Conservation (phyloP, 2,329 filamentous ascomycete genomes). For the Fusarium humuli region DNA sequence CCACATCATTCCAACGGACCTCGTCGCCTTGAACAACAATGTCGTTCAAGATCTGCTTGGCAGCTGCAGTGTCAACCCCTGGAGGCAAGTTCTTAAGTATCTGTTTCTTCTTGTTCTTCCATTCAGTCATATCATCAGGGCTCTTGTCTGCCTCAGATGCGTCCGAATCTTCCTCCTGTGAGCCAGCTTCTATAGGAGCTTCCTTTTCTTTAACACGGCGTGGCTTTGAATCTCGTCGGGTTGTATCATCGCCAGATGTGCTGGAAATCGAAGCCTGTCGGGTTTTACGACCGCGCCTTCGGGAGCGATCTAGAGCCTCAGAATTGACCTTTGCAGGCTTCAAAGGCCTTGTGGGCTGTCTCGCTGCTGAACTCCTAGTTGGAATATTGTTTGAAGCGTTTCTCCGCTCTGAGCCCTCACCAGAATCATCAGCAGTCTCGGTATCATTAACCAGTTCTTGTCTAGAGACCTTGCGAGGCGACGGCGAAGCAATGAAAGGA, state of each 20-base stretch:
- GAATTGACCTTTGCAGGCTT: slow-evolving; percentile 28
- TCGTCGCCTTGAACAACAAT: slow-evolving; percentile 95
- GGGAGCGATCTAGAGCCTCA: slow-evolving; percentile 33
- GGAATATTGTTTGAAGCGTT: slow-evolving; percentile 26
- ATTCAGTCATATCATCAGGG: slow-evolving; percentile 59
- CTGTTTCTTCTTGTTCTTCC: slow-evolving; percentile 70
- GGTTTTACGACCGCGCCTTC: slow-evolving; percentile 36
- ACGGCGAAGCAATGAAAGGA: slow-evolving; percentile 22
- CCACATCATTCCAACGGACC: slow-evolving; percentile 94
- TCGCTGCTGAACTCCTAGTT: slow-evolving; percentile 33
- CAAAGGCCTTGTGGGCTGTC: slow-evolving; percentile 22
- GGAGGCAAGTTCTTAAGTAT: slow-evolving; percentile 83
- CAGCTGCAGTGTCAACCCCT: slow-evolving; percentile 84
- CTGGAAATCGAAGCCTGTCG: slow-evolving; percentile 44
- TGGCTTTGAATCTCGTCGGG: slow-evolving; percentile 42
- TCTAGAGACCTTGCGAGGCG: slow-evolving; percentile 32
- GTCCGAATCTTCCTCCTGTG: slow-evolving; percentile 61
- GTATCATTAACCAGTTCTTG: slow-evolving; percentile 33
- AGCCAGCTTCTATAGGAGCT: slow-evolving; percentile 54
- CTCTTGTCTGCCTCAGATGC: slow-evolving; percentile 56
- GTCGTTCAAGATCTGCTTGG: slow-evolving; percentile 93
- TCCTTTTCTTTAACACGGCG: slow-evolving; percentile 49
- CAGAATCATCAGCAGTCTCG: slow-evolving; percentile 40
- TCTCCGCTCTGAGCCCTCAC: slow-evolving; percentile 36
- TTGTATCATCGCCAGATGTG: slow-evolving; percentile 44